phyloP scores from a whole-genome alignment of 2,329 filamentous ascomycete species.

The Colletotrichum sp. region DNA sequence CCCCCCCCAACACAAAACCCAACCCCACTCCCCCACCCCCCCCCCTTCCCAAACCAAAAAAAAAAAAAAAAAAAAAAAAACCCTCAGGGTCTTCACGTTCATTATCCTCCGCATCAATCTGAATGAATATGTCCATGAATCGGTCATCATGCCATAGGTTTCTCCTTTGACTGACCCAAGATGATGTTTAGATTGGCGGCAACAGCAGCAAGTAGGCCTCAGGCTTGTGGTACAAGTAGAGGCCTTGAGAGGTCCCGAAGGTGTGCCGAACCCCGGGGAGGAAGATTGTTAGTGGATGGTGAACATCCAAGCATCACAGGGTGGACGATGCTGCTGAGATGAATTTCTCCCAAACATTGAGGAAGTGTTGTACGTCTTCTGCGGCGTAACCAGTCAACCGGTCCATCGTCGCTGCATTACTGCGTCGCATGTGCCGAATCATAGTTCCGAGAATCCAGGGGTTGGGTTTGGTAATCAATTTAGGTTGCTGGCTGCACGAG shows the following conservation, averaged over 20 bases:
- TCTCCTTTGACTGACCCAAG: slow-evolving; percentile 52
- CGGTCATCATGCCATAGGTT: slow-evolving; percentile 54
- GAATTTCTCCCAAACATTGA: not conserved
- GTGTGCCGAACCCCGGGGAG: not conserved
- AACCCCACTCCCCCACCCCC: too few species aligned
- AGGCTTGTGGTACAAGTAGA: not conserved
- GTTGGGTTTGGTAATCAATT: not conserved
- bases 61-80: not conserved
- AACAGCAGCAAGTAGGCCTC: not conserved
- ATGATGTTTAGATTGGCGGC: slow-evolving; percentile 32
- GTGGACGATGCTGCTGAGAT: not conserved
- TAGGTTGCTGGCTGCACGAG: not conserved
- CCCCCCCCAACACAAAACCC: too few species aligned
- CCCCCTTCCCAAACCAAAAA: too few species aligned
- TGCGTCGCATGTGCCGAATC: not conserved
- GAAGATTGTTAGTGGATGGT: not conserved
- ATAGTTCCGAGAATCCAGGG: not conserved
- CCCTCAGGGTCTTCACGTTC: not conserved
- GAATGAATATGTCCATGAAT: slow-evolving; percentile 59
- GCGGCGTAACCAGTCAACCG: not conserved
- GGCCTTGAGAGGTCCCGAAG: not conserved
- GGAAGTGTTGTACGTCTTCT: not conserved
- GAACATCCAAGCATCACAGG: not conserved
- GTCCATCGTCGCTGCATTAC: not conserved
- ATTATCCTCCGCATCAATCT: slow-evolving; percentile 72